Evolutionary conservation across 345 rosid genomes (phyloP).

Genomic region (Camelina neglecta): DNA sequence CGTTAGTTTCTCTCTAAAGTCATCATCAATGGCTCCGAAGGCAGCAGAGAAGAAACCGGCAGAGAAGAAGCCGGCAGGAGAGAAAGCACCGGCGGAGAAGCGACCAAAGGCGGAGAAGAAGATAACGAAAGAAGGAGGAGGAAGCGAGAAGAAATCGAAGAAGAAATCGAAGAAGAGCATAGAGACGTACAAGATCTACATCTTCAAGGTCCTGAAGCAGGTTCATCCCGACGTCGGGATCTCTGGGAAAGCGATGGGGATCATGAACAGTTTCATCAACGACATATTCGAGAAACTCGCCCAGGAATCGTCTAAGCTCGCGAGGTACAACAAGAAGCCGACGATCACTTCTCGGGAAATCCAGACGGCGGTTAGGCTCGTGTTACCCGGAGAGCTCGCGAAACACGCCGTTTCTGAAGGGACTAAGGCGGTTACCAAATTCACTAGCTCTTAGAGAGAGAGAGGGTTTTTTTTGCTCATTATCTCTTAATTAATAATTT

Average conservation of each 20-base stretch:
- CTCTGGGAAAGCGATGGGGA: constrained; percentile 45
- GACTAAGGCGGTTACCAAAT: constrained; percentile 46
- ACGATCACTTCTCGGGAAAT: constrained; percentile 43
- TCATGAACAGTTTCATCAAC: constrained; percentile 49
- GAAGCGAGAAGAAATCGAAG: constrained; percentile 43
- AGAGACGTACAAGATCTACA: constrained; percentile 49
- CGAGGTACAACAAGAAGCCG: constrained; percentile 46
- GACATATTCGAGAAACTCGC: constrained; percentile 48
- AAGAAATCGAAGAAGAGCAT: constrained; percentile 45
- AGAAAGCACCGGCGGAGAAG: constrained; percentile 41
- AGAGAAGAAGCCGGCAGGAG: constrained; percentile 37
- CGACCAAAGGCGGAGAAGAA: constrained; percentile 46
- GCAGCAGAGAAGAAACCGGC: constrained; percentile 50
- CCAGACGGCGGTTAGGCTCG: constrained; percentile 46
- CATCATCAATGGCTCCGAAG: constrained; percentile 38
- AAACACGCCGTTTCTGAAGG: constrained; percentile 48
- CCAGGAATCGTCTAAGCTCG: constrained; percentile 38
- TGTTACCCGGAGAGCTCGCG: constrained; percentile 44
- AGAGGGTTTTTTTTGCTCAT: too few relatives aligned
- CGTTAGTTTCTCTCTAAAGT: background rate
- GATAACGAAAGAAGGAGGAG: constrained; percentile 42
- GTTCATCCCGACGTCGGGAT: constrained; percentile 47
- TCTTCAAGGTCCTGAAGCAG: constrained; percentile 47
- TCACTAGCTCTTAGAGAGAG: constrained; percentile 39
- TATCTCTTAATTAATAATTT: background rate